Percentiles rank a stretch among this genome's conserved stretches.
Conservation (phyloP, 495 filamentous ascomycete genomes). For the Staphylotrichum tortipilum region DNA sequence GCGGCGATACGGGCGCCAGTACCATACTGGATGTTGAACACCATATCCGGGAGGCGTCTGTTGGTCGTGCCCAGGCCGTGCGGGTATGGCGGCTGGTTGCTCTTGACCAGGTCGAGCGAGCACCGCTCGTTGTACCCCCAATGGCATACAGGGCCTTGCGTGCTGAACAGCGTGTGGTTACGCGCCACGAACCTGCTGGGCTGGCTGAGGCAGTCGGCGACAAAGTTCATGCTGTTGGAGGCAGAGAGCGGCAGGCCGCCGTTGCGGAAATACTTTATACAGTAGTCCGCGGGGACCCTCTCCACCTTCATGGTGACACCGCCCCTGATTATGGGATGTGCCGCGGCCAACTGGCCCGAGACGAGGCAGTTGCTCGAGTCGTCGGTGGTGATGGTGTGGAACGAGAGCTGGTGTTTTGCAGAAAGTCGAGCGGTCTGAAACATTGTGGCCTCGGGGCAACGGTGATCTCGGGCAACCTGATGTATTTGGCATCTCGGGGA, state of each 20-base stretch:
- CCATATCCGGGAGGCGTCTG: constrained; percentile 4
- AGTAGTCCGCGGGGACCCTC: constrained; percentile 25
- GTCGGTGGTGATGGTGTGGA: constrained; percentile 36
- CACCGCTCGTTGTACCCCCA: constrained; percentile 34
- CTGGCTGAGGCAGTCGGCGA: constrained; percentile 29
- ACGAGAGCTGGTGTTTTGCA: constrained; percentile 35
- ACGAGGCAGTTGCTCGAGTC: constrained; percentile 38
- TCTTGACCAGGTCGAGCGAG: constrained; percentile 25
- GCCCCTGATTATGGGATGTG: constrained; percentile 26
- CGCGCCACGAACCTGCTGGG: constrained; percentile 27
- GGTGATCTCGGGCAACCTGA: no score
- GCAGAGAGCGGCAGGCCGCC: constrained; percentile 32
- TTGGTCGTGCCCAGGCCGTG: constrained; percentile 22
- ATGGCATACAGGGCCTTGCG: constrained; percentile 28
- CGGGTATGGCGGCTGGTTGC: constrained; percentile 33
- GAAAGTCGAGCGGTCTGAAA: constrained; percentile 31
- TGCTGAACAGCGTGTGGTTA: constrained; percentile 32
- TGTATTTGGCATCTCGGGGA: neutral
- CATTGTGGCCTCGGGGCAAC: no score
- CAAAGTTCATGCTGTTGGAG: constrained; percentile 37
- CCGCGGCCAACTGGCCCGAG: constrained; percentile 28
- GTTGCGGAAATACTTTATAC: constrained; percentile 24
- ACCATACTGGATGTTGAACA: constrained; percentile 33
- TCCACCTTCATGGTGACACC: constrained; percentile 27
- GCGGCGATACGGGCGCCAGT: constrained; percentile 10